Evolutionary conservation across 1,139 yeast genomes (phyloP).

Genomic region (Hyphopichia pseudoburtonii): DNA sequence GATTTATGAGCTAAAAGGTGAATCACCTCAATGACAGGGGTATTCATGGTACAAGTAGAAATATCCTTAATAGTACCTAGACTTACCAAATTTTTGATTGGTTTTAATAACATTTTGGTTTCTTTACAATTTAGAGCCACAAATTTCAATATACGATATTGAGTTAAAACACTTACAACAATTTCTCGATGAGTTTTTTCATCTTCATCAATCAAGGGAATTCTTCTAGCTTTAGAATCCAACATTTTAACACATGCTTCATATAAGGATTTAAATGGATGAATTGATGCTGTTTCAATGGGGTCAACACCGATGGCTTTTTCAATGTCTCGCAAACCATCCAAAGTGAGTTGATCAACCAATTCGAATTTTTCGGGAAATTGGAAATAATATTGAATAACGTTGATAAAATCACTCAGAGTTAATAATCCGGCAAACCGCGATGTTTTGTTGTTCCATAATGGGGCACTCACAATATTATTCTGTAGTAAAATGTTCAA

Average conservation of each 20-base stretch:
- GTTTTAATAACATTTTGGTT: conserved; percentile 78
- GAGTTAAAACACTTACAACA: conserved; percentile 93
- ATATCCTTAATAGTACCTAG: conserved; percentile 62
- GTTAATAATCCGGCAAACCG: conserved; percentile 94
- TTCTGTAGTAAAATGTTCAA: conserved; percentile 88
- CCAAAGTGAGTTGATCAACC: conserved; percentile 82
- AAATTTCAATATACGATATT: conserved; percentile 91
- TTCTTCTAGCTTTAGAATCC: conserved; percentile 85
- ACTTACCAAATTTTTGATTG: conserved; percentile 63
- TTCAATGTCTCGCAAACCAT: conserved; percentile 84
- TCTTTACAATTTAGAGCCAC: conserved; percentile 96
- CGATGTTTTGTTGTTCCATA: conserved; percentile 90
- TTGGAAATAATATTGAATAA: conserved; percentile 90
- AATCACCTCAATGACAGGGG: conserved; percentile 94
- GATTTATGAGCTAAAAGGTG: conserved; percentile 75
- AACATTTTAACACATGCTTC: conserved; percentile 95
- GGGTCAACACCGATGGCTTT: conserved; percentile 86
- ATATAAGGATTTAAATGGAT: conserved; percentile 86
- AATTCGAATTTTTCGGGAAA: conserved; percentile 88
- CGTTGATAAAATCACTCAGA: conserved; percentile 90
- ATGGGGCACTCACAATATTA: conserved; percentile 93
- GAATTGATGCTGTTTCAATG: conserved; percentile 83
- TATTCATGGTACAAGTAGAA: conserved; percentile 82
- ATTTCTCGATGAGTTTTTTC: conserved; percentile 91
- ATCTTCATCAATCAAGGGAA: conserved; percentile 92